Base-by-base conservation (phyloP, 1,139 yeast species). In the Geotrichum reessii region DNA sequence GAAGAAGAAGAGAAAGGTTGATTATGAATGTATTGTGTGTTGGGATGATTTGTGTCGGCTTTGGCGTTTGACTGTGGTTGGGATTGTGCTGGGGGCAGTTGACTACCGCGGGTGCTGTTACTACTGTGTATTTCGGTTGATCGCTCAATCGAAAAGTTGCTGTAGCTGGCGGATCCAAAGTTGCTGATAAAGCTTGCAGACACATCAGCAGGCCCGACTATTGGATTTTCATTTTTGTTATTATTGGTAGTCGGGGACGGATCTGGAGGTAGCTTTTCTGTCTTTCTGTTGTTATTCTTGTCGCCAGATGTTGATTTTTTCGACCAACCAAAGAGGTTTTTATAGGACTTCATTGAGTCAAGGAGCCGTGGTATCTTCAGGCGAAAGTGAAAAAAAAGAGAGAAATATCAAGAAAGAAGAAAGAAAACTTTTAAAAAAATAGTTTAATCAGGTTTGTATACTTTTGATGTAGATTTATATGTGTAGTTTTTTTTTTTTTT, bases 281-380 rank as follows among this genome's bases (percentile, higher is more conserved):
- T n/a, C 6, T 37, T 37, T 46, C 27, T 14, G 8, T 19, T 46
- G 24, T 17, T 14, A 2, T 7, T 46, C 11, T 46, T 24, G 25
- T 21, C 25, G 25, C 27, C 19, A 19, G 48, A 46, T 21, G 48
- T 22, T 21, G 48, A 46, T 24, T 46, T 46, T 17, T 46, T 46
- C 19, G 48, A 21, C 48, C 48, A 46, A 46, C 48, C 24, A 24
- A 46, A 46, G 25, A 46, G 27, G 48, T 46, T 46, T 46, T 46
- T 46, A 25, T 46, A 46, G 24, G 48, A 46, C 48, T 46, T 46
- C 48, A 46, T 46, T n/a, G 48, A 44, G 25, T 44, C 25, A 19
- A 12, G 27, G 27, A 25, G 48, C 25, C 25, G 17, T 46, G 3
- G 24, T 24, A 46, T n/a, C 5, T 17, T 37, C n/a, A 19, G 6